phyloP scores from a whole-genome alignment of 441 rosid species.

The Jatropha podagrica region DNA sequence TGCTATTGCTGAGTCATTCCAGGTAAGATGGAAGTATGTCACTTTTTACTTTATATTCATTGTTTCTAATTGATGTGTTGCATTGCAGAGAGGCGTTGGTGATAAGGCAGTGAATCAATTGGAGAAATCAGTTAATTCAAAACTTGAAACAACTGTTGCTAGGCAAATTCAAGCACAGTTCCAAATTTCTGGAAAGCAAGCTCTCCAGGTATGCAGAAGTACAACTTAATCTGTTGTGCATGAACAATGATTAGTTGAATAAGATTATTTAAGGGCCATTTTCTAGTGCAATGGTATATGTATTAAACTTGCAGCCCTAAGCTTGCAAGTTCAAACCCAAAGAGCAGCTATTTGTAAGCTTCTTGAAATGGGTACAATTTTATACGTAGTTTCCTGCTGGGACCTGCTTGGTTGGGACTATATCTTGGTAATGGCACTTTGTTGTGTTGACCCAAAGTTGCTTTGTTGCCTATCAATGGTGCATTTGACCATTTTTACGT shows the following conservation, averaged over 20 bases:
- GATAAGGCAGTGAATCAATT: slow-evolving; percentile 66
- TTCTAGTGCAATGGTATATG: not conserved
- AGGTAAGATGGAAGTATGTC: slow-evolving; percentile 40
- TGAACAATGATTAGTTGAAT: not conserved
- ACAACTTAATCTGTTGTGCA: not conserved
- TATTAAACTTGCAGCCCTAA: not conserved
- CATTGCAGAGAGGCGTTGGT: slow-evolving; percentile 65
- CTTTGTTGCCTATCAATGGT: not conserved
- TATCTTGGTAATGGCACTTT: not conserved
- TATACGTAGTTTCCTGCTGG: not conserved
- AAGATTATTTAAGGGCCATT: not conserved
- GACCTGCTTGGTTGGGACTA: not conserved
- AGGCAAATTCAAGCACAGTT: slow-evolving; percentile 78
- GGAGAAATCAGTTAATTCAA: slow-evolving; percentile 61
- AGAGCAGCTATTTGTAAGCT: slow-evolving; percentile 1
- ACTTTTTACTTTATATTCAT: not conserved
- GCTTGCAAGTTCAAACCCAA: not conserved
- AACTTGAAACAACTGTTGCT: slow-evolving; percentile 62
- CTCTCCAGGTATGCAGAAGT: slow-evolving; percentile 52
- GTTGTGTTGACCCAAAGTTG: not conserved
- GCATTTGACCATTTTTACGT: not conserved
- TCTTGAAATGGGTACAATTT: not conserved
- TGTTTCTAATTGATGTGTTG: slow-evolving; percentile 2
- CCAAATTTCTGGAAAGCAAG: slow-evolving; percentile 78
- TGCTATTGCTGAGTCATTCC: slow-evolving; percentile 70